Conservation (phyloP, 2,329 filamentous ascomycete genomes). For the Meredithiella fracta region DNA sequence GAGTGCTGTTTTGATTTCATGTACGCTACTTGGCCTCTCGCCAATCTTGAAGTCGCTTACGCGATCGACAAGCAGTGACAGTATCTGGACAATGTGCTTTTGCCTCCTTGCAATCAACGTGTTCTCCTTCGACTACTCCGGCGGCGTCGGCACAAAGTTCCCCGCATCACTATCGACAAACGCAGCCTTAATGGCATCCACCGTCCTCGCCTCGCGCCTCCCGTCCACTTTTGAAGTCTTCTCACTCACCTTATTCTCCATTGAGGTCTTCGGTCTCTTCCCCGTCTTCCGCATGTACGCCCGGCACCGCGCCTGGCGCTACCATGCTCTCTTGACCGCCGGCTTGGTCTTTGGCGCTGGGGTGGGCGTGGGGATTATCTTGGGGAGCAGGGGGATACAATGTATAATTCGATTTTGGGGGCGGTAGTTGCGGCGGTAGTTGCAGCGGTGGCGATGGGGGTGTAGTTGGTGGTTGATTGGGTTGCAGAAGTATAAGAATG, state of each 20-base stretch:
- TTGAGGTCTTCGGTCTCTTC: conserved; percentile 92
- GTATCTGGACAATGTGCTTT: conserved; percentile 92
- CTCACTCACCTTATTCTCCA: conserved; percentile 83
- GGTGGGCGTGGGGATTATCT: conserved; percentile 52
- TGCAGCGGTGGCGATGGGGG: conserved; percentile 66
- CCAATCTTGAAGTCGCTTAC: conserved; percentile 97
- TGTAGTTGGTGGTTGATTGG: conserved; percentile 98
- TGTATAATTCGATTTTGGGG: conserved; percentile 45
- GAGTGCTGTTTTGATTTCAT: conserved; percentile 84
- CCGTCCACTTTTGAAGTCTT: conserved; percentile 89
- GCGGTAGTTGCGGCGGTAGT: conserved; percentile 60
- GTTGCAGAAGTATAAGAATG: conserved; percentile 96
- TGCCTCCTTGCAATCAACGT: conserved; percentile 91
- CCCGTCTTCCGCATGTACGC: conserved; percentile 92
- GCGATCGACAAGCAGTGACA: conserved; percentile 76
- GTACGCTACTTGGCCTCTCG: conserved; percentile 74
- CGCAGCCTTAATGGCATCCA: conserved; percentile 88
- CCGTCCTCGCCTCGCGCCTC: conserved; percentile 77
- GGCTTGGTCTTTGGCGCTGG: conserved; percentile 65
- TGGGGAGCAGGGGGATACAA: conserved; percentile 34
- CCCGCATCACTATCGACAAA: conserved; percentile 75
- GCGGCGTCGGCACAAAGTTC: conserved; percentile 45
- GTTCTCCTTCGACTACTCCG: conserved; percentile 94
- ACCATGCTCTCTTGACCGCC: conserved; percentile 62
- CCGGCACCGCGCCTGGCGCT: conserved; percentile 62